A percentile compares a stretch with the other conserved stretches of the same genome.
phyloP scores from a whole-genome alignment of 2,329 filamentous ascomycete species.

The Ceratocystis colombiana region DNA sequence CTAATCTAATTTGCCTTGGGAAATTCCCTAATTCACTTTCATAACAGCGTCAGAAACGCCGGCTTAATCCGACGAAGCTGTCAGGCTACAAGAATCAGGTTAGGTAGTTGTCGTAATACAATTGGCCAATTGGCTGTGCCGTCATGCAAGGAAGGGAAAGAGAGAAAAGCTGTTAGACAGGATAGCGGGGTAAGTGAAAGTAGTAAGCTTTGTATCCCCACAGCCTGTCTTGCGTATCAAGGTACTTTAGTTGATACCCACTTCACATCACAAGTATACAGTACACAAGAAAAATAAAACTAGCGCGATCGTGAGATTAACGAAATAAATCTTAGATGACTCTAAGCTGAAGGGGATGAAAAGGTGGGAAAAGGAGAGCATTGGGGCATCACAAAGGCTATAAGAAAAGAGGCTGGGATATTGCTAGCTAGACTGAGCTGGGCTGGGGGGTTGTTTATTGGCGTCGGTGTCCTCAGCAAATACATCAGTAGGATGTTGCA shows the following conservation, averaged over 20 bases:
- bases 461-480: neutral
- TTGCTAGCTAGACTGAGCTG: neutral
- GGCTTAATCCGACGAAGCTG: neutral
- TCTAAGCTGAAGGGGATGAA: constrained; percentile 1
- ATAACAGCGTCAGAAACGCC: neutral
- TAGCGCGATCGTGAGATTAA: constrained; percentile 8
- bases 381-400: neutral
- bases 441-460: neutral
- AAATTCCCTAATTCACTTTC: neutral
- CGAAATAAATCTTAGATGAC: constrained; percentile 4
- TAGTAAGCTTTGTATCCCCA: constrained; percentile 1
- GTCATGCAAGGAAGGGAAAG: neutral
- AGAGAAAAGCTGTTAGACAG: neutral
- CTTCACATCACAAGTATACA: neutral
- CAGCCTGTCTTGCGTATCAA: neutral
- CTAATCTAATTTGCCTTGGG: neutral
- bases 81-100: neutral
- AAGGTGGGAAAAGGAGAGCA: neutral
- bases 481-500: neutral
- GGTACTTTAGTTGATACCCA: neutral
- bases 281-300: neutral
- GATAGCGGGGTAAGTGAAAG: constrained; percentile 4
- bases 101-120: neutral
- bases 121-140: neutral
- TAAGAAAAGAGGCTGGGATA: neutral